Conservation (phyloP, 2,329 filamentous ascomycete genomes). For the Xylaria sp. region DNA sequence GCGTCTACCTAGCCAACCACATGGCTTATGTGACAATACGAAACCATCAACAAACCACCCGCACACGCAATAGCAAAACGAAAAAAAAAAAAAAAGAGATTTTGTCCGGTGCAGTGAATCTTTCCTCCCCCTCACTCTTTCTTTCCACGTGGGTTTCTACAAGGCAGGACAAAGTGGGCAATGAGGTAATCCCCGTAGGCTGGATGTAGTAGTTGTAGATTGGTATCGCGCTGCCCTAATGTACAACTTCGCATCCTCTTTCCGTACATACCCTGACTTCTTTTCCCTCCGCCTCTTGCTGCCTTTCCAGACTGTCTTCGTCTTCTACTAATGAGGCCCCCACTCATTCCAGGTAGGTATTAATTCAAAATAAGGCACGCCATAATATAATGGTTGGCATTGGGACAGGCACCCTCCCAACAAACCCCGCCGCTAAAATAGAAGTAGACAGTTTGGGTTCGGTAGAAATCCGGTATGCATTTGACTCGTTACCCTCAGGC, state of each 20-base stretch:
- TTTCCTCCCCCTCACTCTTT: not conserved
- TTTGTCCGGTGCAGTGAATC: not conserved
- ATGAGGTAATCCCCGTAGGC: constrained; percentile 3
- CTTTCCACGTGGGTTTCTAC: not conserved
- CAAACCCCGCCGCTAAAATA: constrained; percentile 11
- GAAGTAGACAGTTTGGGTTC: not conserved
- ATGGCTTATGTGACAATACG: not conserved
- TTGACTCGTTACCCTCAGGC: not conserved
- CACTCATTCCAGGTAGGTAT: constrained; percentile 26
- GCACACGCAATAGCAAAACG: not conserved
- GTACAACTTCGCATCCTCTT: constrained; percentile 20
- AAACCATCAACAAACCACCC: not conserved
- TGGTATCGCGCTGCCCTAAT: constrained; percentile 26
- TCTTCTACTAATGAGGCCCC: constrained; percentile 22
- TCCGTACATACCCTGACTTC: not conserved
- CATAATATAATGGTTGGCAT: constrained; percentile 12
- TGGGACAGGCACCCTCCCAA: constrained; percentile 1
- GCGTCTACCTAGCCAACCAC: constrained; percentile 2
- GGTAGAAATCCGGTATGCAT: constrained; percentile 6
- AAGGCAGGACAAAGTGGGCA: not conserved
- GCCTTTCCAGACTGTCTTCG: constrained; percentile 4
- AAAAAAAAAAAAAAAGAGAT: not conserved
- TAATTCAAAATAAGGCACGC: constrained; percentile 27
- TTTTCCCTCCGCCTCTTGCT: not conserved
- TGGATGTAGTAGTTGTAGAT: constrained; percentile 25